Conservation (phyloP, 192 early-diverging fungal species). For the Coemansia sp. region DNA sequence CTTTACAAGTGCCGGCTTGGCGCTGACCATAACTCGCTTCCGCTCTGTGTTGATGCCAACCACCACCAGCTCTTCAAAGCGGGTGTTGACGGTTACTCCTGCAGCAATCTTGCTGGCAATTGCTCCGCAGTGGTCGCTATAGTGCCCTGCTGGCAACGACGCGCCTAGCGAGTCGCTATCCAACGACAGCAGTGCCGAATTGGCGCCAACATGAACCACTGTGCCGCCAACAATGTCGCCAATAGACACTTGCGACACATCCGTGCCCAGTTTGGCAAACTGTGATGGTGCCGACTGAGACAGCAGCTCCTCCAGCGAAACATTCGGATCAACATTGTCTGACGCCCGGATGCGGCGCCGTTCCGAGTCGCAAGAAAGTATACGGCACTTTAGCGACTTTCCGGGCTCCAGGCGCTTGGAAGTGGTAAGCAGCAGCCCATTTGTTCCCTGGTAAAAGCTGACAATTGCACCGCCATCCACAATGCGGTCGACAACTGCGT, state of each 20-base stretch:
- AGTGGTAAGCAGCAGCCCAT: conserved; percentile 60
- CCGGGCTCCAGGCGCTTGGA: conserved; percentile 59
- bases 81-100: conserved; percentile 21
- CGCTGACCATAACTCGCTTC: conserved; percentile 55
- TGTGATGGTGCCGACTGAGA: conserved; percentile 1
- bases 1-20: conserved; percentile 63
- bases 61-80: conserved; percentile 61
- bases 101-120: conserved; percentile 28
- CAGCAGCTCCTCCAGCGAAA: conserved; percentile 39
- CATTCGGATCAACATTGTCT: conserved; percentile 43
- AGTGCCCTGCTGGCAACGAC: conserved; percentile 56
- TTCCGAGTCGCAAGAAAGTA: conserved; percentile 58
- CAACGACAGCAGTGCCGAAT: conserved; percentile 57
- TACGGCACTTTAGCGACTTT: conserved; percentile 72
- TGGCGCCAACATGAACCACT: conserved; percentile 55
- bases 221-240: conserved; percentile 57
- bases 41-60: conserved; percentile 51
- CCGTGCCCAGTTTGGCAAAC: conserved; percentile 18
- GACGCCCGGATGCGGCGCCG: conserved; percentile 60
- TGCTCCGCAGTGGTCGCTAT: conserved; percentile 61
- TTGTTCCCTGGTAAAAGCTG: conserved; percentile 72
- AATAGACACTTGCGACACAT: conserved; percentile 33
- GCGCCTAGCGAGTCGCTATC: conserved; percentile 59
- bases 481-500: conserved; percentile 30
- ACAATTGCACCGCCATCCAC: conserved; percentile 70